A percentile compares a stretch with the other conserved stretches of the same genome.
Evolutionary conservation across 2,329 filamentous ascomycete species (phyloP).

Genomic region (Ophiobolus disseminans): DNA sequence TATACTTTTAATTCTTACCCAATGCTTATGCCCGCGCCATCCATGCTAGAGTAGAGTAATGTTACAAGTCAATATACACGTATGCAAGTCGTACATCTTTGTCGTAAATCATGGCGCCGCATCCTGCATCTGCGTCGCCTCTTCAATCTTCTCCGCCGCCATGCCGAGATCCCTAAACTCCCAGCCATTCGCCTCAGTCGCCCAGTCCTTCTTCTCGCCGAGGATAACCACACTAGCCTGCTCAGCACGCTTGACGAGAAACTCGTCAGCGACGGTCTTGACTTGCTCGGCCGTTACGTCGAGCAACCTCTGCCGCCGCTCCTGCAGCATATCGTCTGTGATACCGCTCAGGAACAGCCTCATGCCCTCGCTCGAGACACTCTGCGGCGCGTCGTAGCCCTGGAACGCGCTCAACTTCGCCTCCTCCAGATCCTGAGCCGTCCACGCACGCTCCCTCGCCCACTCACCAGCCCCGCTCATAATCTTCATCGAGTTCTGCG

Average conservation of each 20-base stretch:
- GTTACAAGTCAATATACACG: constrained; percentile 22
- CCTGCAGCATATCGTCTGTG: constrained; percentile 87
- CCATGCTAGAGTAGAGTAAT: constrained; percentile 23
- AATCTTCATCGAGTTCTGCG: constrained; percentile 82
- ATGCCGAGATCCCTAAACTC: constrained; percentile 76
- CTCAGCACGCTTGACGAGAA: constrained; percentile 72
- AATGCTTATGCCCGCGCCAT: constrained; percentile 7
- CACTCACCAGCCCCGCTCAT: constrained; percentile 84
- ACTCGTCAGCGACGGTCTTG: constrained; percentile 79
- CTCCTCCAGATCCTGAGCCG: constrained; percentile 85
- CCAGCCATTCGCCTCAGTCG: constrained; percentile 70
- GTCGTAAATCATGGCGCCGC: constrained; percentile 11
- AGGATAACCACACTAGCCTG: constrained; percentile 75
- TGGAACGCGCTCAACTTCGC: constrained; percentile 97
- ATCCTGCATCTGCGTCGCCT: constrained; percentile 29
- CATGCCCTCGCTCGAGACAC: constrained; percentile 89
- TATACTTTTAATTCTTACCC: constrained; percentile 23
- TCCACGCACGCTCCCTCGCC: constrained; percentile 83
- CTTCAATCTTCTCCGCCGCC: constrained; percentile 37
- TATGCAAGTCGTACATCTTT: constrained; percentile 2
- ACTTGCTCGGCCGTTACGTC: constrained; percentile 86
- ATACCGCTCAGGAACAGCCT: constrained; percentile 83
- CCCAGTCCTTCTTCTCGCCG: constrained; percentile 83
- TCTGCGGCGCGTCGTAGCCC: constrained; percentile 83
- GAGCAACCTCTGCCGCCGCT: constrained; percentile 79